Conservation (phyloP, 2,329 filamentous ascomycete genomes). For the Penicillium sp. region DNA sequence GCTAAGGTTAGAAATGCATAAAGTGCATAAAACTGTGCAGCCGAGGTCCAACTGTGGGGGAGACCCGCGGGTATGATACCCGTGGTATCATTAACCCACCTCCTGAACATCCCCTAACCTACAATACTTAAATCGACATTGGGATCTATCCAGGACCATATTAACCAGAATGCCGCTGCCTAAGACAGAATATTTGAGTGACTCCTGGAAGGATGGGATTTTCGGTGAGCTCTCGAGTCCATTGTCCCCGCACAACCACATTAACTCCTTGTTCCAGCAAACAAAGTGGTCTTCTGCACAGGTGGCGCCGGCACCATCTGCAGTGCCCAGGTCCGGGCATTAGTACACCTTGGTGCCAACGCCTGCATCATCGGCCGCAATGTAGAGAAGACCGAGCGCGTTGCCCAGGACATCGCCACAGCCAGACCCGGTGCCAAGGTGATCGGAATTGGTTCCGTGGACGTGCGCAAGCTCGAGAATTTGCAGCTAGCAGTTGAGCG, state of each 20-base stretch:
- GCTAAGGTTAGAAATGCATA: no score
- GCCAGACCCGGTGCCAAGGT: constrained; percentile 77
- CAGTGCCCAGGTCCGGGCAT: constrained; percentile 85
- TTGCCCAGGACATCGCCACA: constrained; percentile 77
- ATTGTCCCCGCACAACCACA: neutral
- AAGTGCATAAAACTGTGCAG: neutral
- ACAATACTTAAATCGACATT: neutral
- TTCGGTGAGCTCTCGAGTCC: constrained; percentile 60
- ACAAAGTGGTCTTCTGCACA: constrained; percentile 91
- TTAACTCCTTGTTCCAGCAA: constrained; percentile 52
- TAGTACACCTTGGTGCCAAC: constrained; percentile 87
- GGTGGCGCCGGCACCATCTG: constrained; percentile 93
- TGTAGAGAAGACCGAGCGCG: constrained; percentile 77
- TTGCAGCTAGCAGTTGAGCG: constrained; percentile 72
- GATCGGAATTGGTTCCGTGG: constrained; percentile 72
- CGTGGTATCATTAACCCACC: neutral
- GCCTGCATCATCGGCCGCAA: constrained; percentile 93
- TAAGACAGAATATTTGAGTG: constrained; percentile 73
- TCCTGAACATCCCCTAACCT: neutral
- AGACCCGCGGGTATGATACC: constrained; percentile 7
- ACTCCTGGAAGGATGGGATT: constrained; percentile 81
- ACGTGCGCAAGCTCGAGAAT: constrained; percentile 70
- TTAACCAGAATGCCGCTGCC: constrained; percentile 60
- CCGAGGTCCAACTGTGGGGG: constrained; percentile 25
- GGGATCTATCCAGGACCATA: neutral